Conservation (phyloP, 164 flowering plant species). For the Vitis rupestris region DNA sequence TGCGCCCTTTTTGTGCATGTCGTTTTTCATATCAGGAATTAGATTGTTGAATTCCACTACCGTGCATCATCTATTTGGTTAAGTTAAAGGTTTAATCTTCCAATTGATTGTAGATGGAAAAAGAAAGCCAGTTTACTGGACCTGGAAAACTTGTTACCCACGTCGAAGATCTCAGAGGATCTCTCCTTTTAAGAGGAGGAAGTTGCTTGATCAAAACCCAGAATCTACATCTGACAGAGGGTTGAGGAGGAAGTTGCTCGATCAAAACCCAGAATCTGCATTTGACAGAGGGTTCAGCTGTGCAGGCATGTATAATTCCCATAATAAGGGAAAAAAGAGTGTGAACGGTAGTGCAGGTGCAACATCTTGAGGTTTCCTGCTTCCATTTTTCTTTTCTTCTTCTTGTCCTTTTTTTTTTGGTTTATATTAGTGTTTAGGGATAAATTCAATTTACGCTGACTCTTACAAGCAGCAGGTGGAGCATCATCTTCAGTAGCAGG, state of each 20-base stretch:
- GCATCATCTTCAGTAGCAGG: constrained; percentile 21
- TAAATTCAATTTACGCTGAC: too few species aligned
- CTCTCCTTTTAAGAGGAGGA: constrained; percentile 31
- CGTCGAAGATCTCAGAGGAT: constrained; percentile 22
- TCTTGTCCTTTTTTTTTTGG: background rate
- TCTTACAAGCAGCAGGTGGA: constrained; percentile 21
- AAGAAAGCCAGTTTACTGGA: constrained; percentile 23
- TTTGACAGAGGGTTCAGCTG: constrained; percentile 13
- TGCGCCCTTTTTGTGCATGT: background rate
- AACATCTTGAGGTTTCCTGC: constrained; percentile 25
- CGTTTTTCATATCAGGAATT: background rate
- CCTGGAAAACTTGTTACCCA: constrained; percentile 28
- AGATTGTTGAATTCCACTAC: background rate
- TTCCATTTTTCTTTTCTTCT: background rate
- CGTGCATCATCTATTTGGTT: background rate
- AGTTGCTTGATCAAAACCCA: constrained; percentile 25
- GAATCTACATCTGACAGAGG: constrained; percentile 15
- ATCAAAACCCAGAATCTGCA: constrained; percentile 23
- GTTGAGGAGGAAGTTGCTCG: constrained; percentile 32
- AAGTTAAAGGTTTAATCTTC: constrained; percentile 1
- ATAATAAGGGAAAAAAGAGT: constrained; percentile 21
- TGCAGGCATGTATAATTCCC: constrained; percentile 36
- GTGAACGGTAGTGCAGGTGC: constrained; percentile 14
- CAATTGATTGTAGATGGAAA: constrained; percentile 19
- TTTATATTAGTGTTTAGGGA: background rate